phyloP scores from a whole-genome alignment of 2,329 filamentous ascomycete species.

The Paecilomyces sp. region DNA sequence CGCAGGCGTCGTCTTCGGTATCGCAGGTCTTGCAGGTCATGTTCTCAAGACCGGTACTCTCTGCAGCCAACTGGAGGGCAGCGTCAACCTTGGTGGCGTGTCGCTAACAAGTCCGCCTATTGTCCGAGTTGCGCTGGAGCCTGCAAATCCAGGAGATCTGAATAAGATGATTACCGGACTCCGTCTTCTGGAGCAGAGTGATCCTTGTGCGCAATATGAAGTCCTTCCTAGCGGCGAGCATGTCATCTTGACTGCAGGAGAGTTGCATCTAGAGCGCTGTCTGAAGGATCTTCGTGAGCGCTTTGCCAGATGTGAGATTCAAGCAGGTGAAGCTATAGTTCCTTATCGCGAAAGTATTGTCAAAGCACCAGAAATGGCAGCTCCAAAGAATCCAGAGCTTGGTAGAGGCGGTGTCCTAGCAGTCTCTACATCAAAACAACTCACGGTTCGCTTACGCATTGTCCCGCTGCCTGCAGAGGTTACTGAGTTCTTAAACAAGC shows the following conservation, averaged over 20 bases:
- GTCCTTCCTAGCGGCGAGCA: slow-evolving; percentile 90
- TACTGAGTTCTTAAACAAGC: slow-evolving; percentile 78
- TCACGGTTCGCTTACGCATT: slow-evolving; percentile 69
- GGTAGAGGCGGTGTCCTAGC: slow-evolving; percentile 73
- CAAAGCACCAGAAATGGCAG: slow-evolving; percentile 81
- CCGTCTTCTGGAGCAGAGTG: slow-evolving; percentile 81
- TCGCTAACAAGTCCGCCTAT: slow-evolving; percentile 78
- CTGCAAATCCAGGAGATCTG: slow-evolving; percentile 79
- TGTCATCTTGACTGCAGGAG: slow-evolving; percentile 87
- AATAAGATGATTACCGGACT: slow-evolving; percentile 92
- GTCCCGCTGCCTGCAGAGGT: slow-evolving; percentile 70
- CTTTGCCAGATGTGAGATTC: slow-evolving; percentile 90
- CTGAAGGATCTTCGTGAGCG: slow-evolving; percentile 87
- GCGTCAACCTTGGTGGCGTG: slow-evolving; percentile 84
- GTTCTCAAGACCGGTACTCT: slow-evolving; percentile 95
- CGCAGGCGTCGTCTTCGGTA: slow-evolving; percentile 90
- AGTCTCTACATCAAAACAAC: slow-evolving; percentile 76
- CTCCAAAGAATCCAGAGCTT: slow-evolving; percentile 75
- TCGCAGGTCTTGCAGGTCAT: slow-evolving; percentile 83
- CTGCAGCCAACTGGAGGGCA: slow-evolving; percentile 77
- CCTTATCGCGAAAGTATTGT: slow-evolving; percentile 93
- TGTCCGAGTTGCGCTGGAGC: slow-evolving; percentile 91
- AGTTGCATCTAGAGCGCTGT: slow-evolving; percentile 89
- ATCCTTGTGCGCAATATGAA: slow-evolving; percentile 93
- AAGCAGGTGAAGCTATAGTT: slow-evolving; percentile 88